Evolutionary conservation across 768 basidiomycete genomes (phyloP).

Genomic region (Hygrocybe coccinea): DNA sequence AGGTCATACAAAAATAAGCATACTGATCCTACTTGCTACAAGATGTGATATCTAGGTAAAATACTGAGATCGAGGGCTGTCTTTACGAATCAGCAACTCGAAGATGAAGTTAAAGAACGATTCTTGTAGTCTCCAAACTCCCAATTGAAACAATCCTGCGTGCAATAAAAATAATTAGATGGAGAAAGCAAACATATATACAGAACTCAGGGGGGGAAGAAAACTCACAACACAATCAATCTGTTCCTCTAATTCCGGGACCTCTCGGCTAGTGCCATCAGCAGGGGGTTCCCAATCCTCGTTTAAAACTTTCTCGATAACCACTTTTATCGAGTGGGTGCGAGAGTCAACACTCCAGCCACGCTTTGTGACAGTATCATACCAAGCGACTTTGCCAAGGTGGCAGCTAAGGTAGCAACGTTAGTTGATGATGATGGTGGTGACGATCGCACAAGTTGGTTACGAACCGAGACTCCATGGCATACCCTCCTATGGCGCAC

Average conservation of each 20-base stretch:
- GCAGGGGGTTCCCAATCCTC: conserved; percentile 34
- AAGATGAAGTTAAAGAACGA: not conserved
- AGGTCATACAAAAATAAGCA: too few relatives aligned
- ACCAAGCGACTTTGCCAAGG: conserved; percentile 72
- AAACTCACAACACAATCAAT: conserved; percentile 59
- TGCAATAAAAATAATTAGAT: too few relatives aligned
- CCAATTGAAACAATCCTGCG: conserved; percentile 74
- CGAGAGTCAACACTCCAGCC: conserved; percentile 75
- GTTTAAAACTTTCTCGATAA: conserved; percentile 52
- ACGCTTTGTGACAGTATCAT: conserved; percentile 79
- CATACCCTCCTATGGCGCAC: conserved; percentile 65
- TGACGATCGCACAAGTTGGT: too few relatives aligned
- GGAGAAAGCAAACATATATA: not conserved
- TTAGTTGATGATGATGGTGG: not conserved
- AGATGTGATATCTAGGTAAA: too few relatives aligned
- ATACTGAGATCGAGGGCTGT: too few relatives aligned
- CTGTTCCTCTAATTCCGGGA: conserved; percentile 49
- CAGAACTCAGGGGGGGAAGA: not conserved
- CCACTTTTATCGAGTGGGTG: conserved; percentile 63
- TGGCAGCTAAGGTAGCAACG: conserved; percentile 58
- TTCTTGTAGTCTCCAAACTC: conserved; percentile 42
- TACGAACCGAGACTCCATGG: conserved; percentile 62
- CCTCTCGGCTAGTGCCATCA: conserved; percentile 26
- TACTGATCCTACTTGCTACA: too few relatives aligned
- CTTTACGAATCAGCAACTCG: too few relatives aligned